Evolutionary conservation across 2,329 filamentous ascomycete genomes (phyloP).

Genomic region (Westerdykella aurantiaca): DNA sequence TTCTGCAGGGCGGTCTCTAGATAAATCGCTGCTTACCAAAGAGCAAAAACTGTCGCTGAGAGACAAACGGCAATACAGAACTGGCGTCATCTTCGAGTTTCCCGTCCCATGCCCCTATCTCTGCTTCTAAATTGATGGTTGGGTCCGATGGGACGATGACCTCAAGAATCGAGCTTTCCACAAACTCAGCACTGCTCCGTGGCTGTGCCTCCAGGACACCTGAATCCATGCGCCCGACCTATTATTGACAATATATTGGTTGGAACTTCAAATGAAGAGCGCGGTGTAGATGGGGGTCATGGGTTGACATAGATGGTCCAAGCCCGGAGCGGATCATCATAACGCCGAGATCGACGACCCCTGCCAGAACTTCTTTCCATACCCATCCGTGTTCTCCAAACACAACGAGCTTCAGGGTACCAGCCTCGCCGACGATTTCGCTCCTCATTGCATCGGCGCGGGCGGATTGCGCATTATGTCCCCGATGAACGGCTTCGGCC

Average conservation of each 20-base stretch:
- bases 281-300: too few species aligned
- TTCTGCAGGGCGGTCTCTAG: slow-evolving; percentile 36
- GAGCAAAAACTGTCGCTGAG: slow-evolving; percentile 60
- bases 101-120: slow-evolving; percentile 43
- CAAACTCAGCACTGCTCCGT: slow-evolving; percentile 34
- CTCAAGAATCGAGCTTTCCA: slow-evolving; percentile 36
- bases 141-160: slow-evolving; percentile 35
- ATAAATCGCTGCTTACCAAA: slow-evolving; percentile 55
- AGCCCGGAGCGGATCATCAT: too few species aligned
- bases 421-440: too few species aligned
- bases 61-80: slow-evolving; percentile 51
- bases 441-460: too few species aligned
- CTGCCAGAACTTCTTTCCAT: too few species aligned
- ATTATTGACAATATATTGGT: too few species aligned
- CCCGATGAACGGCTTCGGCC: slow-evolving; percentile 55
- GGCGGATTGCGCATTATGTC: too few species aligned
- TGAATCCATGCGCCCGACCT: slow-evolving; percentile 14
- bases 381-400: too few species aligned
- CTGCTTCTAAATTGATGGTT: slow-evolving; percentile 31
- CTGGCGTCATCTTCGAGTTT: slow-evolving; percentile 39
- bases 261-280: too few species aligned
- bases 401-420: too few species aligned
- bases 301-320: too few species aligned
- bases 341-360: too few species aligned
- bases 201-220: slow-evolving; percentile 15